phyloP scores from a whole-genome alignment of 805 yeast genomes.

The Barnettozyma sp. region DNA sequence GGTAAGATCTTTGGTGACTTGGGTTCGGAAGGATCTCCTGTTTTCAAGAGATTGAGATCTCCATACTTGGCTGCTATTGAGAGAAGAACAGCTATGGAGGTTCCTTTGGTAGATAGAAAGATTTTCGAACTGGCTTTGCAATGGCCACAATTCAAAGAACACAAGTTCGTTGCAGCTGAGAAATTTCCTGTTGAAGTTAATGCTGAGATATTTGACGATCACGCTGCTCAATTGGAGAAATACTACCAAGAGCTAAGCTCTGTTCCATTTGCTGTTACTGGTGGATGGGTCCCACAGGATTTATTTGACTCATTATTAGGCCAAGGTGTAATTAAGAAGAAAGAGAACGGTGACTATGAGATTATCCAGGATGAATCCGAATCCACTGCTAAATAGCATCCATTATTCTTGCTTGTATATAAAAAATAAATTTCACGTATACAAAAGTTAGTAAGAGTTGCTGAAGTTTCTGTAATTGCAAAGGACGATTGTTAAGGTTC shows the following conservation, averaged over 20 bases:
- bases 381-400: too few relatives aligned
- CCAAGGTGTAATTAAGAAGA: slow-evolving; percentile 60
- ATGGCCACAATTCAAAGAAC: slow-evolving; percentile 61
- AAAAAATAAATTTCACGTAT: too few relatives aligned
- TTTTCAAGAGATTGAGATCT: slow-evolving; percentile 59
- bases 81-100: slow-evolving; percentile 48
- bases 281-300: slow-evolving; percentile 95
- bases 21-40: slow-evolving; percentile 78
- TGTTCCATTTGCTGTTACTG: slow-evolving; percentile 81
- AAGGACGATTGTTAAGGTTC: too few relatives aligned
- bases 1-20: slow-evolving; percentile 61
- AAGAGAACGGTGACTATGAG: slow-evolving; percentile 50
- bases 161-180: slow-evolving; percentile 43
- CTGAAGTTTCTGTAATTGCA: too few relatives aligned
- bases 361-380: slow-evolving; percentile 18
- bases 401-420: too few relatives aligned
- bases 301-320: slow-evolving; percentile 68
- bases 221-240: slow-evolving; percentile 49
- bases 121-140: slow-evolving; percentile 57
- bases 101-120: slow-evolving; percentile 58
- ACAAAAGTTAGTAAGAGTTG: too few relatives aligned
- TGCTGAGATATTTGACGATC: slow-evolving; percentile 51
- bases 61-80: slow-evolving; percentile 59
- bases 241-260: slow-evolving; percentile 64
- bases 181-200: slow-evolving; percentile 57